phyloP scores from a whole-genome alignment of 345 rosid species.

The Arabidopsis thaliana region TAIR10.1 NC_003074.8:18414501-18415000 shows the following conservation, averaged over 20 bases:
- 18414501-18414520: conserved; percentile 1
- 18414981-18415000: conserved; percentile 77
- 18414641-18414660: no score
- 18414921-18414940: conserved; percentile 61
- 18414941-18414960: conserved; percentile 83
- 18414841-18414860: conserved; percentile 6
- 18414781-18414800: conserved; percentile 8
- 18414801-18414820: background rate
- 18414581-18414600: conserved; percentile 8
- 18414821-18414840: background rate
- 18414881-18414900: background rate
- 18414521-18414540: conserved; percentile 14
- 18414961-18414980: conserved; percentile 78
- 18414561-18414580: background rate
- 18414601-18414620: conserved; percentile 14
- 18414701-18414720: background rate
- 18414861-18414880: conserved; percentile 17
- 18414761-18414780: background rate
- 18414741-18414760: background rate
- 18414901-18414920: conserved; percentile 1
- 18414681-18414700: conserved; percentile 12
- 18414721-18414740: conserved; percentile 8
- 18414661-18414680: no score
- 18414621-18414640: conserved; percentile 3
- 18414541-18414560: background rate